Evolutionary conservation across 1,284 basidiomycete species (phyloP), one percentile per base, ranked within the genome.

Genomic region (Heimioporus punctisporus): DNA sequence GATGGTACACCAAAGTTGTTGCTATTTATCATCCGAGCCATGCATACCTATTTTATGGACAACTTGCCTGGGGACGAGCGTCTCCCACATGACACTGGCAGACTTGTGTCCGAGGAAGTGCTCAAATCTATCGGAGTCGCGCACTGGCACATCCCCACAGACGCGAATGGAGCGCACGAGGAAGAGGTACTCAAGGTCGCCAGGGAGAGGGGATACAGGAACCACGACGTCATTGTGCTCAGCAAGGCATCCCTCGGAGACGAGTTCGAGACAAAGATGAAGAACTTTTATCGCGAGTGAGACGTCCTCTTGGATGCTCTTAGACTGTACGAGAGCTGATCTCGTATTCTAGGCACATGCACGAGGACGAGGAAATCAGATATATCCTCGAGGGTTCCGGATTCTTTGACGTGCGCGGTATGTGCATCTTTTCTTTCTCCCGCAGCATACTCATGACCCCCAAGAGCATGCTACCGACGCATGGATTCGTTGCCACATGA

Each of bases 281-380:
- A 88, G 69, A 79, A 73, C 17, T 93, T 93, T 74, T 94, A 91
- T 67, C 79, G 86, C 60, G 89, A 92, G 89, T 92, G 63, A 12
- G 42, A 21, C n/a, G 75, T 14, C 25, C n/a, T 41, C 19, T 41
- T 3, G n/a, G 25, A 42, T 34, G 14, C 14, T n/a, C n/a, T n/a
- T n/a, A n/a, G n/a, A n/a, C 31, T 34, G 31, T 34, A 17, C 9
- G 31, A 34, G 31, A 2, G 5, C 31, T 34, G 14, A 34, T 34
- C 31, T 34, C 31, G 31, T 6, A 2, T 49, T 14, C 27, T 56
- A 91, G 88, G 65, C 92, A 94, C 65, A 80, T 94, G 73, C 92
- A 94, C 64, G 92, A 95, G 71, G 92, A 95, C 62, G 92, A 95
- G 71, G 92, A 95, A 74, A 94, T 94, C 61, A 80, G 92, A 12